phyloP scores from a whole-genome alignment of 1,284 basidiomycete species.

The Moesziomyces parantarcticus region DNA sequence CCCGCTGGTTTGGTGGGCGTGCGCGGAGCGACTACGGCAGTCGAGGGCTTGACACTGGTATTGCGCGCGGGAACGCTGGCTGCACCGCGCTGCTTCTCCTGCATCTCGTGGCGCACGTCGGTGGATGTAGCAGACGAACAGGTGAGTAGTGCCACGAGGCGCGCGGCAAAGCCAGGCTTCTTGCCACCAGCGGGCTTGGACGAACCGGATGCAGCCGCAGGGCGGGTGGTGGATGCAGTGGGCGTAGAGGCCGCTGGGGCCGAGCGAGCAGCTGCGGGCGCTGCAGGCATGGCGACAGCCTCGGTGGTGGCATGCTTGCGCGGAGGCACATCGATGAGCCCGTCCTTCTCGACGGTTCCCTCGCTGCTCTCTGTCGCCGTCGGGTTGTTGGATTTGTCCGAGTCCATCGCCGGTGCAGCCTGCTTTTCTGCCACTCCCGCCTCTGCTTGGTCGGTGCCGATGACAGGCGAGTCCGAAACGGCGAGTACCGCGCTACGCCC shows the following conservation, averaged over 20 bases:
- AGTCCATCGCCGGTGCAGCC: not conserved
- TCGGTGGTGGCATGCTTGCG: slow-evolving; percentile 11
- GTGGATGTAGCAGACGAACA: slow-evolving; percentile 37
- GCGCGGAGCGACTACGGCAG: slow-evolving; percentile 18
- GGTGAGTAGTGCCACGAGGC: slow-evolving; percentile 50
- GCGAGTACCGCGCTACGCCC: slow-evolving; percentile 5
- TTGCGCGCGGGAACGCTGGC: slow-evolving; percentile 10
- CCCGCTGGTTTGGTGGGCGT: slow-evolving; percentile 3
- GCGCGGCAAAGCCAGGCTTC: slow-evolving; percentile 30
- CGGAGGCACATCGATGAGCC: slow-evolving; percentile 27
- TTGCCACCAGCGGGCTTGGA: slow-evolving; percentile 5
- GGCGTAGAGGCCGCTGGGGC: not conserved
- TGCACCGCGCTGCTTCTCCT: slow-evolving; percentile 21
- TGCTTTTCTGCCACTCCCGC: not conserved
- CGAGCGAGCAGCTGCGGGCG: not conserved
- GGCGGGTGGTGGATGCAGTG: not conserved
- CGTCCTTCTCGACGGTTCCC: slow-evolving; percentile 39
- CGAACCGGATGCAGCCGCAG: slow-evolving; percentile 1
- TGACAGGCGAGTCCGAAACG: not conserved
- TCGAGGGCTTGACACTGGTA: not conserved
- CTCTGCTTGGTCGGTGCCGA: not conserved
- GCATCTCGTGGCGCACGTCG: slow-evolving; percentile 40
- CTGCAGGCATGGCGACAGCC: not conserved
- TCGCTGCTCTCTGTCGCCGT: slow-evolving; percentile 31
- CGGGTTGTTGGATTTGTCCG: not conserved